Evolutionary conservation across 2,329 filamentous ascomycete species (phyloP), one percentile per base, ranked within the genome.

Genomic region (Arthrobotrys megalospora): DNA sequence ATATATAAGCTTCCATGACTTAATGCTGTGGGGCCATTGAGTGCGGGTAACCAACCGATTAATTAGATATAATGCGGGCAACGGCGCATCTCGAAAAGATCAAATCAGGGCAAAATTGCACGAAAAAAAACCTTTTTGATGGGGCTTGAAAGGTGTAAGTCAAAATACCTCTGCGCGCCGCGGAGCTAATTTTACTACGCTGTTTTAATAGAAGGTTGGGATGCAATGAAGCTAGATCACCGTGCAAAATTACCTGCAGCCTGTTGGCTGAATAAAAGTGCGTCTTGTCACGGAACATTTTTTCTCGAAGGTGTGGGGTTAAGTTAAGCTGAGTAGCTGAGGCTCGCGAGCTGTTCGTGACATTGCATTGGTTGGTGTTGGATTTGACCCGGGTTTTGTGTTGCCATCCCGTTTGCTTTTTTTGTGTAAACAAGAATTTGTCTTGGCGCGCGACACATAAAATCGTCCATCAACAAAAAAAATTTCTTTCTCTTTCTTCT

Each of bases 401-500:
- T 69, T 69, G 71, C 53, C 34, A 28, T 24, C 24, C 12, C 24
- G 12, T 36, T 50, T 50, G 64, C 47, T 68, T 64, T 64, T 65
- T 64, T 11, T 34, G 0, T 19, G 16, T 12, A 50, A 65, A 66
- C 64, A 48, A 66, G 60, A 53, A 45, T 38, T 50, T 21, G 60
- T 48, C 73, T 77, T 77, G 73, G 73, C 73, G 36, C 60, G 66
- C 65, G 66, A 69, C 48, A 38, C 73, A 78, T 78, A 78, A 78
- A 77, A 71, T 48, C 60, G 50, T 62, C n/a, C 1, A 34, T 34
- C 43, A 34, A 47, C 64, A 32, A 64, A 32, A 64, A 78, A 62
- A 63, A 62, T 55, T 60, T 55, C 43, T 62, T 38, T 50, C 45
- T 62, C 21, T 47, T 68, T 50, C 47, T 48, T 50, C 34, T 66